Base-by-base conservation (phyloP, 495 filamentous ascomycete genomes). In the Friedmanniomyces endolithicus region DNA sequence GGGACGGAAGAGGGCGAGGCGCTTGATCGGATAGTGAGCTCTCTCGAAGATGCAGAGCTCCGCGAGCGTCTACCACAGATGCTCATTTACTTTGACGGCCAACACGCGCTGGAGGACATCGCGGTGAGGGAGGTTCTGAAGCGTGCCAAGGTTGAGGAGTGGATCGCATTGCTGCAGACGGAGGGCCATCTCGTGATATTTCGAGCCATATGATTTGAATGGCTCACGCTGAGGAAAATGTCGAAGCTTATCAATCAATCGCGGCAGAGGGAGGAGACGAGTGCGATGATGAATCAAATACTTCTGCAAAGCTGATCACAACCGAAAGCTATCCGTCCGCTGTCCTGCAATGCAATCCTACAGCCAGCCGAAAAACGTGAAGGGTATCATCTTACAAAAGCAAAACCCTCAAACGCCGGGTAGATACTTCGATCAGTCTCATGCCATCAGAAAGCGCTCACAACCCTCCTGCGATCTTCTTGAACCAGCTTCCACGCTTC, bases 61-160 rank as follows among this genome's bases (percentile, higher is more conserved):
- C 65, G 71, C 37, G 70, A 68, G 23, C 67, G 73, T 25, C 80
- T 78, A 75, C 76, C 77, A 6, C 67, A 65, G 8, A 71, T 81
- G 47, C 57, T 83, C 61, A 85, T 85, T 65, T 94, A 95, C 67
- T 87, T 96, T 58, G 90, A 97, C 68, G 92, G 92, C 1, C 74
- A 75, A 43, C 81, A 87, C 66, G 87, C 90, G 6, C 70, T 98
- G 37, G 92, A 98, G 72, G 84, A 90, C 66, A 86, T 97, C 63
- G 75, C 81, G 0, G 75, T 88, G 11, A 75, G 81, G 34, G 89
- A 97, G 71, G 82, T 81, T 11, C 74, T 94, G 70, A 94, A 90
- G 72, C 74, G 89, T 43, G 94, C 90, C 70, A 78, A 82, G 56
- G 83, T 86, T 14, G 86, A 82, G 77, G 78, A 75, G 56, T 68